Base-by-base conservation (phyloP, 2,329 filamentous ascomycete genomes). In the Bipolaris cookei region DNA sequence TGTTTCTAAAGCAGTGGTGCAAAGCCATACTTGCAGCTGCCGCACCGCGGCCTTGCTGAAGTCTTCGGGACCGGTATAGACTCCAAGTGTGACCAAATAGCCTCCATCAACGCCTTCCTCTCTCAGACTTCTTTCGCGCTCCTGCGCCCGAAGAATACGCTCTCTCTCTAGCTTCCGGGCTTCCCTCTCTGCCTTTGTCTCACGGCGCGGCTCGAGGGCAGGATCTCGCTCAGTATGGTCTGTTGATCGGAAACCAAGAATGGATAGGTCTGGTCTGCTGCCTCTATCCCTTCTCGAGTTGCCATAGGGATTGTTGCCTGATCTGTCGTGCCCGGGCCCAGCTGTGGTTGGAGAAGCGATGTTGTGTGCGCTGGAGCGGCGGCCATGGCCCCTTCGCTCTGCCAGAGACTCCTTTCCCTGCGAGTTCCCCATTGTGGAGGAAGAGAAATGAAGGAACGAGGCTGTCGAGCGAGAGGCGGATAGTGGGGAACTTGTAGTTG, bases 91-190 rank as follows among this genome's bases (percentile, higher is more conserved):
- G 30, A 99, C 95, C 45, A 99, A 80, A 78, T 89, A 99, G 20
- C 95, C 95, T 18, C 95, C 95, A 76, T 99, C 95, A 3, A 98
- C 90, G 75, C 93, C 87, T 74, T 99, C 95, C 68, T 97, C 93
- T 62, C 83, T 88, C 80, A 98, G 87, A 72, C 95, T 99, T 64
- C 90, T 85, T 76, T 97, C 93, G 45, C 95, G 86, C 75, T 99
- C 95, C 75, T 92, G 92, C 41, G 89, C 78, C 56, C 95, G 84
- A 35, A 86, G 83, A 14, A 84, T 81, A 43, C 91, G 87, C 76
- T 98, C 94, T 70, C 88, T 90, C 75, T 97, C 94, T 53, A 92
- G 79, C 61, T 89, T 90, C 61, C 94, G 85, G 18, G 92, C 92
- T 75, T 99, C 95, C 39, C 92, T 86, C 78, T 98, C 95, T 67